These are phyloP conservation scores for Terana coerulea DNA, from an alignment of 768 basidiomycete genomes.

Conservation along the genomic window DNA sequence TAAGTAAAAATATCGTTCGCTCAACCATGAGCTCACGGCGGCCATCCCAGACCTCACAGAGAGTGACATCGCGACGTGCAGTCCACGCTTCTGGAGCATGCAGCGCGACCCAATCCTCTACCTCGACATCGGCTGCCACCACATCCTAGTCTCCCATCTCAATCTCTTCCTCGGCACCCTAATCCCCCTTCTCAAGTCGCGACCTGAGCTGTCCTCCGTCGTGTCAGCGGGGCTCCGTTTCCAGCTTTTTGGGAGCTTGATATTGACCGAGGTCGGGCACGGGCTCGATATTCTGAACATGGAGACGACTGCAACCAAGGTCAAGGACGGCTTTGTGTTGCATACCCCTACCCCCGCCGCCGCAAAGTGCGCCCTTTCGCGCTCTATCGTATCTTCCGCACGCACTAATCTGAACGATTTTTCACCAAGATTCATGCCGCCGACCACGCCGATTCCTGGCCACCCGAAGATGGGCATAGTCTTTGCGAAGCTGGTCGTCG, in stretches of 20 bases:
- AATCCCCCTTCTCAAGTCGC: background rate
- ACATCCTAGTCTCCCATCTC: slow-evolving; percentile 6
- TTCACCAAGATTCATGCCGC: slow-evolving; percentile 5
- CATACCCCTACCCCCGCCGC: background rate
- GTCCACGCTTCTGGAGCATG: slow-evolving; percentile 10
- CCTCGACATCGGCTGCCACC: slow-evolving; percentile 2
- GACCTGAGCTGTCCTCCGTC: slow-evolving; percentile 3
- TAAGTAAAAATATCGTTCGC: no score
- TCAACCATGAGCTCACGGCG: no score
- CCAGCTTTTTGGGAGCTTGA: slow-evolving; percentile 7
- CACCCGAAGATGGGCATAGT: slow-evolving; percentile 2
- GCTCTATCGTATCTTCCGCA: background rate
- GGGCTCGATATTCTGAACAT: slow-evolving; percentile 6
- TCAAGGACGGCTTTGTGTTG: slow-evolving; percentile 2
- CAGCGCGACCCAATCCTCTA: slow-evolving; percentile 5
- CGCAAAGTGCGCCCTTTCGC: background rate
- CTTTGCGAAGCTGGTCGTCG: slow-evolving; percentile 4
- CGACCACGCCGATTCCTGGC: background rate
- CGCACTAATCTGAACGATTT: background rate
- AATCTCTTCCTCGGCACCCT: slow-evolving; percentile 10
- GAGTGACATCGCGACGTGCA: background rate
- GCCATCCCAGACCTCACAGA: slow-evolving; percentile 8
- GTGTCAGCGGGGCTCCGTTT: background rate
- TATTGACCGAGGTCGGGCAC: slow-evolving; percentile 4
- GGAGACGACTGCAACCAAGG: slow-evolving; percentile 7